Evolutionary conservation across 176 grass and related monocot genomes (phyloP), one percentile per base, ranked within the genome.

Genomic region (Aegilops speltoides): DNA sequence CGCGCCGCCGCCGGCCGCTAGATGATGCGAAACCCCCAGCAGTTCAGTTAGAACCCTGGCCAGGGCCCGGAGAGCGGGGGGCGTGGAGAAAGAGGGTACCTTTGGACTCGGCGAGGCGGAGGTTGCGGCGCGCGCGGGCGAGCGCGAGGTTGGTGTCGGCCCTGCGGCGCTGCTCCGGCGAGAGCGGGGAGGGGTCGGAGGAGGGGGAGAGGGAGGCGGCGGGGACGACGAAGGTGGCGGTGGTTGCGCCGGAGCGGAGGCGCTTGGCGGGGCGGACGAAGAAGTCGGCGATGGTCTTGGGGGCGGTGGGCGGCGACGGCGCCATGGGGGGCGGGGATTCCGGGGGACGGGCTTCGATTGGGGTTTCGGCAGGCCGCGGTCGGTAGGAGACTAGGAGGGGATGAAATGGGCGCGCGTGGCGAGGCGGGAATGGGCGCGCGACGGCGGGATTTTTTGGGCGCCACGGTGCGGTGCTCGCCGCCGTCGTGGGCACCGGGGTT

Each of bases 101-200:
- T 96, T 90, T 96, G 48, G 94, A 88, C 79, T 85, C 82, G n/a
- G 90, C 92, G 87, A 96, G 81, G 68, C 88, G 88, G 56, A 94
- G 88, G 69, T 88, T 96, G 41, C 92, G 82, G 52, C 82, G 86
- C 12, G 87, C 88, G 40, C 87, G 72, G 67, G 97, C 97, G 31
- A 96, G 89, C 24, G 92, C 92, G 70, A 92, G 91, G 72, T 96
- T 96, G 80, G 95, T 88, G 60, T 96, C 94, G 26, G 88, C 93
- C 82, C 94, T 81, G 63, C 84, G 83, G 34, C 80, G 93, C 83
- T 94, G 92, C 82, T 94, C 90, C 79, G 84, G 93, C 37, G 86
- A 82, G 34, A 94, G 78, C 28, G 82, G 17, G 82, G 76, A 6
- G 8, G 69, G 11, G 79, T 34, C 46, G 57, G 77, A 56, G 83